phyloP scores from a whole-genome alignment of 805 yeast species.

The Hanseniaspora osmophila region DNA sequence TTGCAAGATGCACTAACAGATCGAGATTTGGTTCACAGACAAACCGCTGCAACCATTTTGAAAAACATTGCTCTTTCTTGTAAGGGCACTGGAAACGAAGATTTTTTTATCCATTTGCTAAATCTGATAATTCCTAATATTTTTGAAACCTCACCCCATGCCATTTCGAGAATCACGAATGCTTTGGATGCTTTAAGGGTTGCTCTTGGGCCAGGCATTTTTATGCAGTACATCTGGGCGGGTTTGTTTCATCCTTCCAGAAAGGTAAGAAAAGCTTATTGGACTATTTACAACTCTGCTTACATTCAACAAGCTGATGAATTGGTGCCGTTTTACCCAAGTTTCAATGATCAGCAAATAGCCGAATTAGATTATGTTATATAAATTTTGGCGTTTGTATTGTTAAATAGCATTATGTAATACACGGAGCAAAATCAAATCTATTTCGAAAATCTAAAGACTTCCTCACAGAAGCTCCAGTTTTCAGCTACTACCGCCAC shows the following conservation, averaged over 20 bases:
- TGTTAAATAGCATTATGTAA: not conserved
- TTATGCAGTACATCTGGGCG: slow-evolving; percentile 65
- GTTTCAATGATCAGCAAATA: too few relatives aligned
- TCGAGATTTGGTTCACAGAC: slow-evolving; percentile 84
- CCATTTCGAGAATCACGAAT: slow-evolving; percentile 66
- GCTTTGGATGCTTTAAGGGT: slow-evolving; percentile 60
- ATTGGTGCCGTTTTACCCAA: not conserved
- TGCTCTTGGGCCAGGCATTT: slow-evolving; percentile 62
- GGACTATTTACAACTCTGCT: slow-evolving; percentile 69
- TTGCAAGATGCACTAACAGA: slow-evolving; percentile 83
- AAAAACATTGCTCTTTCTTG: slow-evolving; percentile 72
- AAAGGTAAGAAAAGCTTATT: slow-evolving; percentile 70
- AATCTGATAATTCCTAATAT: slow-evolving; percentile 79
- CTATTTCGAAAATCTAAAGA: too few relatives aligned
- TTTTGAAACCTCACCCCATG: slow-evolving; percentile 92
- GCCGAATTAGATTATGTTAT: slow-evolving; percentile 32
- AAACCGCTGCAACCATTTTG: slow-evolving; percentile 82
- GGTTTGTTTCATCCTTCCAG: slow-evolving; percentile 92
- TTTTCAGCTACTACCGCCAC: too few relatives aligned
- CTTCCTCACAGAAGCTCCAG: too few relatives aligned
- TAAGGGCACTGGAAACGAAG: slow-evolving; percentile 62
- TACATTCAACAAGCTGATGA: slow-evolving; percentile 45
- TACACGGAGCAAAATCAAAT: too few relatives aligned
- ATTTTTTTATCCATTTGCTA: slow-evolving; percentile 68
- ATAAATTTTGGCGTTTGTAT: slow-evolving; percentile 3